Base-by-base conservation (phyloP, 257 asterid genomes). In the Capsicum chinense region DNA sequence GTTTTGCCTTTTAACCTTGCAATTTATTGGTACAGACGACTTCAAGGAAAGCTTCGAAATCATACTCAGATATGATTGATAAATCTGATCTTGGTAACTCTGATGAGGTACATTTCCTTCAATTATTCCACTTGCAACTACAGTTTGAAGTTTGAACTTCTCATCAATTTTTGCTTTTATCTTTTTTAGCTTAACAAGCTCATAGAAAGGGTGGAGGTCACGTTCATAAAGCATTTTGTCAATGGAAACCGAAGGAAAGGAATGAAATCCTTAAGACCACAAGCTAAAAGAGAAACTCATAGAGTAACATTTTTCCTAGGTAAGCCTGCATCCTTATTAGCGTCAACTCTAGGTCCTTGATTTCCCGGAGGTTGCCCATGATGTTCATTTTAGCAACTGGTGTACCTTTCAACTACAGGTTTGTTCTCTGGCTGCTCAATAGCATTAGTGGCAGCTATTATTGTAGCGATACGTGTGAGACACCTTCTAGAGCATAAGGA, bases 161-260 rank as follows among this genome's bases (percentile, higher is more conserved):
- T 63, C 37, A 70, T 81, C 84, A 15, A 39, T 16, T 13, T 82
- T 48, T 48, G 17, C 15, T n/a, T 15, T 4, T 68, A 9, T 68
- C 39, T 16, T 14, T 56, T 57, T 82, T 81, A 95, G 97, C 87
- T 92, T 74, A 89, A 81, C 85, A 89, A 83, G 81, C 93, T 95
- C 79, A 89, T 90, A 80, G 93, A 89, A 62, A 92, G 90, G 85
- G 84, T 92, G 54, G 98, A 95, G 85, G 84, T 86, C 54, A 85
- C 98, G 4, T 91, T 91, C 87, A 62, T 93, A 60, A 95, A 95
- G 87, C 94, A 93, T 88, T 95, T 95, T 60, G 42, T 93, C 5
- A 92, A 93, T 79, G 98, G 98, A 66, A 95, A 95, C 71, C 93
- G 88, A 54, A 87, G 94, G 39, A 88, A 90, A 79, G 98, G 97